phyloP scores from a whole-genome alignment of 2,329 filamentous ascomycete species.

The Davidsoniella eucalypti region DNA sequence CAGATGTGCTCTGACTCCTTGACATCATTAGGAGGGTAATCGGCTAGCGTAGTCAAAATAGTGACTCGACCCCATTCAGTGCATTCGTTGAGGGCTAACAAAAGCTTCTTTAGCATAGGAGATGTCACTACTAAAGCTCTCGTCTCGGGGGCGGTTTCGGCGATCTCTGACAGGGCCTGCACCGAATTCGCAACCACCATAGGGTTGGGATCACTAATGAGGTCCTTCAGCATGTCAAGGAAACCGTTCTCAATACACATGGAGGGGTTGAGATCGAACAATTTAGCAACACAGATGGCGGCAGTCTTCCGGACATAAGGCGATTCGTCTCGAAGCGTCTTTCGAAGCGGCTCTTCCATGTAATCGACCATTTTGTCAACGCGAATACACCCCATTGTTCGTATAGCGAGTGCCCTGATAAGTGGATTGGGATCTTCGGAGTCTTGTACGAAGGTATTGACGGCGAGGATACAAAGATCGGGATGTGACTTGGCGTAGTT shows the following conservation, averaged over 20 bases:
- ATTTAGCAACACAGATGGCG: slow-evolving; percentile 91
- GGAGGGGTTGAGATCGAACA: slow-evolving; percentile 82
- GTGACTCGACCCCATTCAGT: slow-evolving; percentile 97
- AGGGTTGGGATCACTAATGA: slow-evolving; percentile 93
- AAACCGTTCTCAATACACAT: slow-evolving; percentile 97
- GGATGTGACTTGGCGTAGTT: slow-evolving; percentile 99
- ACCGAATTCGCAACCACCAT: slow-evolving; percentile 99
- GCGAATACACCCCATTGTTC: slow-evolving; percentile 96
- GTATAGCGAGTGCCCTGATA: slow-evolving; percentile 82
- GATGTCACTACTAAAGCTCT: slow-evolving; percentile 70
- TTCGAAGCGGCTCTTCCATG: slow-evolving; percentile 94
- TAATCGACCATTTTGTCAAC: slow-evolving; percentile 99
- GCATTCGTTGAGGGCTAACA: slow-evolving; percentile 93
- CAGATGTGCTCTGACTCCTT: slow-evolving; percentile 98
- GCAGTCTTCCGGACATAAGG: slow-evolving; percentile 97
- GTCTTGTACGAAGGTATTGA: slow-evolving; percentile 98
- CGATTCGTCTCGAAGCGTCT: slow-evolving; percentile 91
- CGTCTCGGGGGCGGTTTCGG: slow-evolving; percentile 79
- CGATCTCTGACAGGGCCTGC: slow-evolving; percentile 80
- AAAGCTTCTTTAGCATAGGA: slow-evolving; percentile 76
- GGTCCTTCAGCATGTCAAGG: slow-evolving; percentile 77
- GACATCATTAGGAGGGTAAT: slow-evolving; percentile 71
- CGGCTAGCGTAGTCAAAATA: slow-evolving; percentile 73
- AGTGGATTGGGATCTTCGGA: slow-evolving; percentile 96
- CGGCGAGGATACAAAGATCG: slow-evolving; percentile 92